Base-by-base conservation (phyloP, 1,139 yeast species). In the Magnusiomyces tetraspermus region DNA sequence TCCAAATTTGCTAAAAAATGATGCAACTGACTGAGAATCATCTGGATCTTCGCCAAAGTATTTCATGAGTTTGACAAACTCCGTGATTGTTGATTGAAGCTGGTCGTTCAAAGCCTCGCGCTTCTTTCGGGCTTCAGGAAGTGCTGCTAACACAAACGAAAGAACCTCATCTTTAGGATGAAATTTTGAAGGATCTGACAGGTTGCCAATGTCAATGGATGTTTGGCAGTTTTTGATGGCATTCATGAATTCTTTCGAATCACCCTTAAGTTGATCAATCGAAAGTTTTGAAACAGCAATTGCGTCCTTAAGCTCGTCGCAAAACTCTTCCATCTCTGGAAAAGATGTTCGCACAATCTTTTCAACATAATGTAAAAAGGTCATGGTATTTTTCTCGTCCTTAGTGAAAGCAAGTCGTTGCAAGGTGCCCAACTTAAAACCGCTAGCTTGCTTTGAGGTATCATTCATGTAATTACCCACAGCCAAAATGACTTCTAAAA, bases 381-480 rank as follows among this genome's bases (percentile, higher is more conserved):
- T 85, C 76, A 83, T 77, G 6, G 87, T 79, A 61, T 86, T 88
- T 58, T 82, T 78, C 36, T 81, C 80, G 63, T 89, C 95, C 68
- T 92, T 92, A 71, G 94, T 83, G 63, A 89, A 88, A 51, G 83
- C 86, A 54, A 92, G 74, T 60, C 96, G 75, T 60, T 83, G 94
- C 54, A 92, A 73, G 1, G 96, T 85, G 36, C 87, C 85, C 45
- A 92, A 71, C 61, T 80, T 83, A 71, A 92, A 89, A 1, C 97
- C 98, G 52, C 76, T 70, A 0, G 95, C 97, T 60, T 83, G 83
- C 62, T 85, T 89, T 6, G 85, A 73, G 33, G 75, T 70, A 63
- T 87, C 95, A 66, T 92, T 92, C 97, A 92, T 92, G 63, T 82
- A 89, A 64, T 92, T 92, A 23, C 97, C 98, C 56, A 92, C 83